These are phyloP conservation scores for Vinca minor DNA, from an alignment of 257 asterid genomes.

Conservation along the genomic window DNA sequence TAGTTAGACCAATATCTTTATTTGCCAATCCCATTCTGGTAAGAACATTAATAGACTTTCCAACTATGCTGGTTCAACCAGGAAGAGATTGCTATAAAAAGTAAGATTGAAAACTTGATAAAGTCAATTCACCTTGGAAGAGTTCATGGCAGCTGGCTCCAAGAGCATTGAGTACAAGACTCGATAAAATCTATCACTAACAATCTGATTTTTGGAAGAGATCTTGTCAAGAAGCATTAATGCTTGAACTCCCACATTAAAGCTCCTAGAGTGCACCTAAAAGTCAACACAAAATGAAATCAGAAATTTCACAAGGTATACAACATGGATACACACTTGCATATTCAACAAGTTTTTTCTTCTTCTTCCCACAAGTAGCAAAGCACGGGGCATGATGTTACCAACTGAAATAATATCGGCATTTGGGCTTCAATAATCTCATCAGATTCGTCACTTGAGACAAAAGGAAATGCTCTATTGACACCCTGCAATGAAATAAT, in stretches of 20 bases:
- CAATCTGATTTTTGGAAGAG: slow-evolving; percentile 81
- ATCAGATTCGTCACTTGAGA: slow-evolving; percentile 73
- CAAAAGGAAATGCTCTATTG: slow-evolving; percentile 90
- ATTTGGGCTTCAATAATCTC: slow-evolving; percentile 78
- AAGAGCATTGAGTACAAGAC: slow-evolving; percentile 91
- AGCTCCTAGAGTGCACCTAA: slow-evolving; percentile 93
- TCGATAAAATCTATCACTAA: slow-evolving; percentile 90
- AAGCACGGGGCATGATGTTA: slow-evolving; percentile 16
- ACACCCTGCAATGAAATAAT: slow-evolving; percentile 65
- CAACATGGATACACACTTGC: neutral
- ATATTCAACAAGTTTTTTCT: neutral
- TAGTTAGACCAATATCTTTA: neutral
- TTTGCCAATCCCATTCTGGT: neutral
- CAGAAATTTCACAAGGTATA: neutral
- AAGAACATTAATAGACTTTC: neutral
- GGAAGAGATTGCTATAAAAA: neutral
- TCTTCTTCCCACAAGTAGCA: neutral
- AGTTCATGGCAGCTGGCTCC: slow-evolving; percentile 90
- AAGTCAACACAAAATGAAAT: slow-evolving; percentile 7
- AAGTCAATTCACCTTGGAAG: slow-evolving; percentile 60
- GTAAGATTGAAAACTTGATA: neutral
- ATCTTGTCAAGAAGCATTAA: slow-evolving; percentile 93
- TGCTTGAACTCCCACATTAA: slow-evolving; percentile 96
- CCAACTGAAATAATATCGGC: slow-evolving; percentile 86
- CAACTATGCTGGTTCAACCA: neutral